phyloP scores from a whole-genome alignment of 2,329 filamentous ascomycete genomes.

The Calonectria pteridis region DNA sequence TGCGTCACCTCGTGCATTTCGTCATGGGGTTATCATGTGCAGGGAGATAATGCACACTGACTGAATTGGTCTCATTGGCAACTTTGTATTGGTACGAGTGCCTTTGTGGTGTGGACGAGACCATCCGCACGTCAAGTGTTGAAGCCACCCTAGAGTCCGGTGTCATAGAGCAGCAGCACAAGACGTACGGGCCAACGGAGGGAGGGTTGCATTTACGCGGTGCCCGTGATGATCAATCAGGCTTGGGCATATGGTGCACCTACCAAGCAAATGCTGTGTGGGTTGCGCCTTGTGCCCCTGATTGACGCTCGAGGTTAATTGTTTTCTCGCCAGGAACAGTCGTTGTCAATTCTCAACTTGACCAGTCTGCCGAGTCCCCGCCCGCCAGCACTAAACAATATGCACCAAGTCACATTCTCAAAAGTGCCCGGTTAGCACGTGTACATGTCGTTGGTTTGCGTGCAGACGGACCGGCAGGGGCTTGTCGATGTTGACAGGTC shows the following conservation, averaged over 20 bases:
- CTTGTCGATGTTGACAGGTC: slow-evolving; percentile 15
- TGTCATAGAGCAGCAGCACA: neutral
- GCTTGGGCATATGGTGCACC: neutral
- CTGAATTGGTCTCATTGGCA: neutral
- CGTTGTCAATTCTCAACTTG: slow-evolving; percentile 25
- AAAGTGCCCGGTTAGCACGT: slow-evolving; percentile 34
- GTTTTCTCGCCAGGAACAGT: slow-evolving; percentile 1
- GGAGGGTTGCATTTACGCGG: slow-evolving; percentile 11
- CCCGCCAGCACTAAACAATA: slow-evolving; percentile 26
- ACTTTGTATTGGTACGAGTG: slow-evolving; percentile 6
- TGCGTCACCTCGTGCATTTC: neutral
- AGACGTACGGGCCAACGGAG: neutral
- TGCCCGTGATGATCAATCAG: neutral
- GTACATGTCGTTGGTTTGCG: slow-evolving; percentile 43
- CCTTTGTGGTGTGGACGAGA: slow-evolving; percentile 1
- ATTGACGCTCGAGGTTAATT: slow-evolving; percentile 3
- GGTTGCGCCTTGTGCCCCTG: slow-evolving; percentile 1
- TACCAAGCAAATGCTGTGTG: neutral
- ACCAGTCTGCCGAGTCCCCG: slow-evolving; percentile 19
- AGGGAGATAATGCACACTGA: neutral
- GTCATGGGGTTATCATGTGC: neutral
- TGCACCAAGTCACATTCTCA: slow-evolving; percentile 42
- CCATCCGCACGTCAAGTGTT: slow-evolving; percentile 9
- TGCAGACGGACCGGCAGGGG: slow-evolving; percentile 29
- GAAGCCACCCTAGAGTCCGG: slow-evolving; percentile 3